Evolutionary conservation across 768 basidiomycete species (phyloP).

Genomic region (Nidularia pulvinata): DNA sequence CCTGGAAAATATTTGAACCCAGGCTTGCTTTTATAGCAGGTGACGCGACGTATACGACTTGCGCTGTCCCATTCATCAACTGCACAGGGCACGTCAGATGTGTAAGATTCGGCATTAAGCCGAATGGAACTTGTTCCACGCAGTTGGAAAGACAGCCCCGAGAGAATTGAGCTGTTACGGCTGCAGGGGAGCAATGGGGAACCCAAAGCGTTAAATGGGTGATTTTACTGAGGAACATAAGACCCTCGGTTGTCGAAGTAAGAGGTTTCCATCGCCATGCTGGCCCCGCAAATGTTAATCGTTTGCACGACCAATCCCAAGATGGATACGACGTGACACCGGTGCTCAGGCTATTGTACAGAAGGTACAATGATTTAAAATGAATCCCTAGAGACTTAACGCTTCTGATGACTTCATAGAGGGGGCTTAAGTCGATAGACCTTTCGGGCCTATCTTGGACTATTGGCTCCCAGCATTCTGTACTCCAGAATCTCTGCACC

Average conservation of each 20-base stretch:
- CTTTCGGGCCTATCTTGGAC: constrained; percentile 10
- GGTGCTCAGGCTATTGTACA: constrained; percentile 24
- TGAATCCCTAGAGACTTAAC: constrained; percentile 29
- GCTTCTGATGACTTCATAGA: constrained; percentile 22
- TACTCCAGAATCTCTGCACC: constrained; percentile 32
- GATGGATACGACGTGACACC: no score
- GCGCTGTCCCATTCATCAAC: no score
- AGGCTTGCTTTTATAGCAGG: no score
- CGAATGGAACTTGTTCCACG: constrained; percentile 25
- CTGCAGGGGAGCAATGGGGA: constrained; percentile 1
- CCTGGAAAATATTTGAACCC: constrained; percentile 8
- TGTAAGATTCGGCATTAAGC: constrained; percentile 23
- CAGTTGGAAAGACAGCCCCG: constrained; percentile 15
- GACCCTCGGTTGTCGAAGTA: constrained; percentile 22
- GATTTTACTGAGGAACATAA: constrained; percentile 28
- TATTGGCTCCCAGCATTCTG: constrained; percentile 22
- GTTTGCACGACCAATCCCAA: constrained; percentile 19
- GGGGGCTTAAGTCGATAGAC: constrained; percentile 12
- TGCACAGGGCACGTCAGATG: constrained; percentile 27
- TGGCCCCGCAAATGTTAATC: constrained; percentile 26
- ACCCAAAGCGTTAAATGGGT: constrained; percentile 34
- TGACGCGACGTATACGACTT: no score
- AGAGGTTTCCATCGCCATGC: constrained; percentile 28
- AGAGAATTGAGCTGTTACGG: constrained; percentile 1
- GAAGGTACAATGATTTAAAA: constrained; percentile 25